These are phyloP conservation scores for Calonectria montana DNA, from an alignment of 2,329 filamentous ascomycete genomes.

Conservation along the genomic window DNA sequence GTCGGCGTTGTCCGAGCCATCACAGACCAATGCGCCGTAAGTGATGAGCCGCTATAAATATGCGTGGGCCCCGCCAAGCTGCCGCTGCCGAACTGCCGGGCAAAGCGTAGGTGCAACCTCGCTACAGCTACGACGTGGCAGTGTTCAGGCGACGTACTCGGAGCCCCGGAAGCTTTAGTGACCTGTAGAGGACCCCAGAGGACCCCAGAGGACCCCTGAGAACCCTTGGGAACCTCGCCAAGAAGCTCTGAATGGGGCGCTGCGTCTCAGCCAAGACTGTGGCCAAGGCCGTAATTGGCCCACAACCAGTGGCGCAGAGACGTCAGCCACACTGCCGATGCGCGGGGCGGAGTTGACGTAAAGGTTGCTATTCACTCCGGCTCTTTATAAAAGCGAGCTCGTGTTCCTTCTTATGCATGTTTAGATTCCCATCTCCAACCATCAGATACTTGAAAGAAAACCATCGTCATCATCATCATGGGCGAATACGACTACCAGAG, in stretches of 20 bases:
- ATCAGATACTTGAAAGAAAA: neutral
- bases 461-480: neutral
- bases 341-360: slow-evolving; percentile 8
- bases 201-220: neutral
- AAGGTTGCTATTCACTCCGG: neutral
- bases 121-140: slow-evolving; percentile 6
- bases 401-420: neutral
- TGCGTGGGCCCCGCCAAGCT: slow-evolving; percentile 3
- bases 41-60: slow-evolving; percentile 1
- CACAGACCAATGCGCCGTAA: too few species aligned
- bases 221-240: neutral
- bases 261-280: slow-evolving; percentile 15
- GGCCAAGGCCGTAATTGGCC: slow-evolving; percentile 1
- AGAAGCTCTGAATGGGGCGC: slow-evolving; percentile 9
- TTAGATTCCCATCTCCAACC: neutral
- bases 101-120: neutral
- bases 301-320: slow-evolving; percentile 6
- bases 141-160: neutral
- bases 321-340: slow-evolving; percentile 14
- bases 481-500: slow-evolving; percentile 6
- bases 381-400: neutral
- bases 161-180: neutral
- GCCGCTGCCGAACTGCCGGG: neutral
- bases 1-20: neutral
- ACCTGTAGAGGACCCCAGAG: neutral